Conservation (phyloP, 306 rosid species). For the Trifolium subterraneum region DNA sequence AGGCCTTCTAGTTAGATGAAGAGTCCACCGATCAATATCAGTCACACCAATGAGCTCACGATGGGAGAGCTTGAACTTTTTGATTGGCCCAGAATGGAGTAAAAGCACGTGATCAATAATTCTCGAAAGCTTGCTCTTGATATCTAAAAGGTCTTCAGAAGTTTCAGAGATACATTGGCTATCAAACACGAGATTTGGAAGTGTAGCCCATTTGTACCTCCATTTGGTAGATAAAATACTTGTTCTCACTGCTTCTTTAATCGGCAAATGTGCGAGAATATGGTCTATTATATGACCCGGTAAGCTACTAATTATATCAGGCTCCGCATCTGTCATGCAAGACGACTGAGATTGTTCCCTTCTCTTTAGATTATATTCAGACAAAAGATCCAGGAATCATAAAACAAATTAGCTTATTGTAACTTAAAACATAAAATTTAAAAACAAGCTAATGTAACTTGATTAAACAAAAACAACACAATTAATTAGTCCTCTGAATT, state of each 20-base stretch:
- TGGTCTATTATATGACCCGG: conserved; percentile 59
- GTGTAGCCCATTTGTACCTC: conserved; percentile 65
- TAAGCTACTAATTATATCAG: conserved; percentile 61
- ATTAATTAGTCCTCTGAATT: background rate
- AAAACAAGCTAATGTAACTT: background rate
- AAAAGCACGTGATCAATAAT: conserved; percentile 72
- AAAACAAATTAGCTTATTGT: conserved; percentile 27
- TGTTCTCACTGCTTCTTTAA: conserved; percentile 63
- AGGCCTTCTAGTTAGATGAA: conserved; percentile 54
- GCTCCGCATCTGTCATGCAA: conserved; percentile 48
- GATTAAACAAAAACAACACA: background rate
- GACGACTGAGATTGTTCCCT: conserved; percentile 43
- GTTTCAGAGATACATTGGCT: conserved; percentile 39
- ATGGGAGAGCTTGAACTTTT: conserved; percentile 64
- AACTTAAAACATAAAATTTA: background rate
- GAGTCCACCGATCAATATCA: conserved; percentile 65
- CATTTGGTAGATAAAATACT: conserved; percentile 70
- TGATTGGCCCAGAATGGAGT: conserved; percentile 60
- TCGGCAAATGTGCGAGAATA: conserved; percentile 55
- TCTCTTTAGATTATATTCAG: conserved; percentile 41
- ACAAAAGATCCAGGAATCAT: conserved; percentile 34
- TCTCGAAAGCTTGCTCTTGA: conserved; percentile 54
- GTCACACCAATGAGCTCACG: conserved; percentile 47
- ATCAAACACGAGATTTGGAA: conserved; percentile 68
- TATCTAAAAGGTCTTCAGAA: conserved; percentile 41